phyloP scores from a whole-genome alignment of 2,329 filamentous ascomycete genomes.

The Botrytis medusae region DNA sequence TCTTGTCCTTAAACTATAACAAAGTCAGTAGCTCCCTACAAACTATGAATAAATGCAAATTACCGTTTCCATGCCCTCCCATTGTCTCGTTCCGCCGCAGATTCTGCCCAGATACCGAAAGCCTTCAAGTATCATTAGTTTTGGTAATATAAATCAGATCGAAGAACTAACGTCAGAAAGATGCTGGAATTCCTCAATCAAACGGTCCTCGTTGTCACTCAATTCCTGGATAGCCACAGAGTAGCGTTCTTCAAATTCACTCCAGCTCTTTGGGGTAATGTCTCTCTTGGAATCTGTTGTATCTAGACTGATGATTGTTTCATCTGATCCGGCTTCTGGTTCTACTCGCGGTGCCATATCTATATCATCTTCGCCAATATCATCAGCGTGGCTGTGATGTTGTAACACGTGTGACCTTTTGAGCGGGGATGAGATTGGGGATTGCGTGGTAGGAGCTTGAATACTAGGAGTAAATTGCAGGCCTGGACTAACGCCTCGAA shows the following conservation, averaged over 20 bases:
- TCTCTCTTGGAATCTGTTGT: constrained; percentile 3
- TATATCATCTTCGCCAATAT: not conserved
- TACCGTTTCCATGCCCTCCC: constrained; percentile 76
- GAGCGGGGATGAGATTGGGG: constrained; percentile 13
- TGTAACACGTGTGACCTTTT: constrained; percentile 14
- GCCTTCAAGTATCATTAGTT: constrained; percentile 52
- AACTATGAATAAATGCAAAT: constrained; percentile 25
- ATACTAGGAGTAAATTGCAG: not conserved
- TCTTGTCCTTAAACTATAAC: constrained; percentile 70
- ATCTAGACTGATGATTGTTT: constrained; percentile 1
- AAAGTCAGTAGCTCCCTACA: constrained; percentile 17
- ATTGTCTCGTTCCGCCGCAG: constrained; percentile 70
- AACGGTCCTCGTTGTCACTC: constrained; percentile 60
- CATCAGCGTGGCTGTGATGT: constrained; percentile 5
- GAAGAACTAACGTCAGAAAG: constrained; percentile 51
- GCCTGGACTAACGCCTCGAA: constrained; percentile 9
- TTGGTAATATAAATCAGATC: not conserved
- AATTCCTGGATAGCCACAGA: constrained; percentile 63
- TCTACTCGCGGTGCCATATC: not conserved
- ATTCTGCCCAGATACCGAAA: constrained; percentile 76
- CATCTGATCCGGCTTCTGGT: not conserved
- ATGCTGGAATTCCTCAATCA: constrained; percentile 65
- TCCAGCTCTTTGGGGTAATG: constrained; percentile 64
- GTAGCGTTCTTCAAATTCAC: constrained; percentile 69
- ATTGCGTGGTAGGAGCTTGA: constrained; percentile 18